Percentiles rank a stretch among this genome's conserved stretches.
phyloP scores from a whole-genome alignment of 2,329 filamentous ascomycete genomes.

The Penicillium sp. region DNA sequence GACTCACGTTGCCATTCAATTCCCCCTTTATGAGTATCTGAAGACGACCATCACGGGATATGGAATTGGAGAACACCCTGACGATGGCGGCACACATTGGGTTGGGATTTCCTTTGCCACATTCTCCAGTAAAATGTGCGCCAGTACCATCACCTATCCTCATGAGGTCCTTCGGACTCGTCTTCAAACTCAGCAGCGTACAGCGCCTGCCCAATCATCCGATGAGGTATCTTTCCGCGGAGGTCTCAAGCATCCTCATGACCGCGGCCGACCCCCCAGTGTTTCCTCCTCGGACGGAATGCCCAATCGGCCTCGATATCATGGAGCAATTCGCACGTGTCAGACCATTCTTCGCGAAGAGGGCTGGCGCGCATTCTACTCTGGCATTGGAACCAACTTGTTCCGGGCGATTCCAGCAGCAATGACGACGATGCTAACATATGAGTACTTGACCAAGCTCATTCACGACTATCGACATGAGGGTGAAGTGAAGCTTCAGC shows the following conservation, averaged over 20 bases:
- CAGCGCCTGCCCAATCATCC: constrained; percentile 42
- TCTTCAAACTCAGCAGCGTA: constrained; percentile 84
- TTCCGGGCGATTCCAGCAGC: constrained; percentile 91
- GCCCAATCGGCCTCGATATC: constrained; percentile 56
- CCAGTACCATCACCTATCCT: constrained; percentile 91
- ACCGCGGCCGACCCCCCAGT: constrained; percentile 41
- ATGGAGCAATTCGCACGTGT: constrained; percentile 73
- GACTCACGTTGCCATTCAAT: constrained; percentile 93
- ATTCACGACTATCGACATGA: constrained; percentile 51
- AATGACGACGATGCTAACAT: constrained; percentile 96
- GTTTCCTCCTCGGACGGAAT: constrained; percentile 52
- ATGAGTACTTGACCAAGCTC: constrained; percentile 65
- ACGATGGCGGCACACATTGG: constrained; percentile 63
- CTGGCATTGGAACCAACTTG: constrained; percentile 95
- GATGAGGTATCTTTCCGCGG: constrained; percentile 49
- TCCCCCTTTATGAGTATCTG: constrained; percentile 90
- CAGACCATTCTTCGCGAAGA: constrained; percentile 82
- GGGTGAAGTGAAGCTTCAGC: constrained; percentile 32
- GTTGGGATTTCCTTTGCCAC: constrained; percentile 80
- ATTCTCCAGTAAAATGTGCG: constrained; percentile 87
- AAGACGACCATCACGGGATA: constrained; percentile 86
- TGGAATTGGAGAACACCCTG: constrained; percentile 69
- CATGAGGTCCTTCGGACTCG: constrained; percentile 94
- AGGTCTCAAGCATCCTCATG: constrained; percentile 33
- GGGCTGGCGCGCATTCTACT: constrained; percentile 94